These are phyloP conservation scores for Acer campestre DNA, from an alignment of 345 rosid genomes.

Conservation along the genomic window DNA sequence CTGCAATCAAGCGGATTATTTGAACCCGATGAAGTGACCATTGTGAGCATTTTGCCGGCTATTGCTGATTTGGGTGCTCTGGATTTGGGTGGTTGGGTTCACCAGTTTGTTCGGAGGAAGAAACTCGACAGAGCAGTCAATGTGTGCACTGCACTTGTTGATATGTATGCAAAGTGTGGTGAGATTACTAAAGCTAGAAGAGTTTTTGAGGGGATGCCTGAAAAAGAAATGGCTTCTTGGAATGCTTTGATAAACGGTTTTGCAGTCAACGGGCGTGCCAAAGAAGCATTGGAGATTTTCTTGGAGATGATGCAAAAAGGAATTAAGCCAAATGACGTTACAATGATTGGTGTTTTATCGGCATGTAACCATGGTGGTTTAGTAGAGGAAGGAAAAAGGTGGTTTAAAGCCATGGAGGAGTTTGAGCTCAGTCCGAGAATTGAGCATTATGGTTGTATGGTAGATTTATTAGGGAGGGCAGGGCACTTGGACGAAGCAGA, in stretches of 20 bases:
- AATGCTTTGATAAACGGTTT: slow-evolving; percentile 72
- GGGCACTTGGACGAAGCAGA: slow-evolving; percentile 69
- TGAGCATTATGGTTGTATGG: slow-evolving; percentile 79
- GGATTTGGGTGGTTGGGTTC: slow-evolving; percentile 67
- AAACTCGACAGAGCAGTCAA: slow-evolving; percentile 53
- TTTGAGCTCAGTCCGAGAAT: slow-evolving; percentile 52
- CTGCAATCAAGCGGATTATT: slow-evolving; percentile 53
- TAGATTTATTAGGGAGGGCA: slow-evolving; percentile 72
- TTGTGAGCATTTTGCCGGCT: slow-evolving; percentile 73
- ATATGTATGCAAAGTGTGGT: slow-evolving; percentile 86
- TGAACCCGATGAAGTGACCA: slow-evolving; percentile 69
- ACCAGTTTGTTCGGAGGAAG: slow-evolving; percentile 47
- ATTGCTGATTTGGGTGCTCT: slow-evolving; percentile 75
- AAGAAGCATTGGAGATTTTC: slow-evolving; percentile 55
- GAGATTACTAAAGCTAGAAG: slow-evolving; percentile 54
- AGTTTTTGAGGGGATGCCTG: slow-evolving; percentile 46
- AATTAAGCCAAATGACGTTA: slow-evolving; percentile 59
- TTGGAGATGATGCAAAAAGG: slow-evolving; percentile 49
- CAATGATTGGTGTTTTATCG: slow-evolving; percentile 64
- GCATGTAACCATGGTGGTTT: slow-evolving; percentile 87
- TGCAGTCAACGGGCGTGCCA: slow-evolving; percentile 71
- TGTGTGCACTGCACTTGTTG: slow-evolving; percentile 68
- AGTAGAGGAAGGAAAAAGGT: slow-evolving; percentile 67
- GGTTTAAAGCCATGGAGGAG: slow-evolving; percentile 58
- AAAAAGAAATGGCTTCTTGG: slow-evolving; percentile 66